phyloP scores from a whole-genome alignment of 768 basidiomycete genomes.

The Tulasnella sp. region DNA sequence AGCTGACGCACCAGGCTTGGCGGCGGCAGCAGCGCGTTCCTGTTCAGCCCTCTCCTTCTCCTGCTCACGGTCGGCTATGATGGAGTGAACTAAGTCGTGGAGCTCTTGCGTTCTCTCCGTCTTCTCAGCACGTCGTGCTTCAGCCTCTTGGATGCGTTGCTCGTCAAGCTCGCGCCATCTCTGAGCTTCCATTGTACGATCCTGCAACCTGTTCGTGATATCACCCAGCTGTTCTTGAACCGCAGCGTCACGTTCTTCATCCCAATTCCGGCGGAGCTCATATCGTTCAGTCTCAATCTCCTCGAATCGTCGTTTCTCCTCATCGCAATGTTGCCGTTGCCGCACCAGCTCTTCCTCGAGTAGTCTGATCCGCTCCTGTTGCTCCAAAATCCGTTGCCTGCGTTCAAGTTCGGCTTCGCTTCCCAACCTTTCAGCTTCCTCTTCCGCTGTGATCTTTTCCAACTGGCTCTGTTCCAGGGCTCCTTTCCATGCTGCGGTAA shows the following conservation, averaged over 20 bases:
- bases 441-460: constrained; percentile 44
- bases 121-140: constrained; percentile 53
- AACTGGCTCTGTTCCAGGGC: constrained; percentile 23
- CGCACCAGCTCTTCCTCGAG: constrained; percentile 61
- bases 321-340: constrained; percentile 49
- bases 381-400: constrained; percentile 32
- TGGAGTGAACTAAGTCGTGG: constrained; percentile 49
- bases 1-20: constrained; percentile 50
- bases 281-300: constrained; percentile 49
- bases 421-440: constrained; percentile 4
- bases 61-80: constrained; percentile 53
- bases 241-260: constrained; percentile 56
- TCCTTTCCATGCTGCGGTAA: constrained; percentile 22
- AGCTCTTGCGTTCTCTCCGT: constrained; percentile 55
- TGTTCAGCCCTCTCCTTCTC: constrained; percentile 53
- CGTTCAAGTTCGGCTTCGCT: constrained; percentile 35
- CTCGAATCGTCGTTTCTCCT: constrained; percentile 58
- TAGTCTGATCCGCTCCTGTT: constrained; percentile 49
- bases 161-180: constrained; percentile 60
- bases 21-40: constrained; percentile 48
- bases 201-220: constrained; percentile 67
- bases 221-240: constrained; percentile 61
- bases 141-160: constrained; percentile 60
- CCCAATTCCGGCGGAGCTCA: constrained; percentile 25
- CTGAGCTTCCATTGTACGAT: constrained; percentile 56